These are phyloP conservation scores for Hypoxylon cercidicola DNA, from an alignment of 495 filamentous ascomycete species.

Conservation along the genomic window DNA sequence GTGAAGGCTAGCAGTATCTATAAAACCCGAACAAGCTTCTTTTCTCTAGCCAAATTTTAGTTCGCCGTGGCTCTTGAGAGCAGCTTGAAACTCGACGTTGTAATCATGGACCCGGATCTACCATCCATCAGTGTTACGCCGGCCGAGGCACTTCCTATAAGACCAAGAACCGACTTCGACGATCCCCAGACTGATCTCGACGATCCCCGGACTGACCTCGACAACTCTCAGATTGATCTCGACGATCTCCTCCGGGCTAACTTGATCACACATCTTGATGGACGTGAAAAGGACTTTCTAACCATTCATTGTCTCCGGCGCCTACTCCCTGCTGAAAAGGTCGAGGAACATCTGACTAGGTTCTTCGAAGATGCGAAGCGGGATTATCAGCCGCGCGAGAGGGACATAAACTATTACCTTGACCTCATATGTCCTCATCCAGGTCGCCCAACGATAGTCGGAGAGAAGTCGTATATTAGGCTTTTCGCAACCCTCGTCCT, in stretches of 20 bases:
- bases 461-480: constrained; percentile 6
- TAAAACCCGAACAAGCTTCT: too few relatives aligned
- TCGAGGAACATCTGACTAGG: background rate
- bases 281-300: background rate
- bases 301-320: background rate
- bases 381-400: background rate
- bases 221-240: too few relatives aligned
- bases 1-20: too few relatives aligned
- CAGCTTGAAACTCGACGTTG: too few relatives aligned
- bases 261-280: background rate
- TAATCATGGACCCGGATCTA: too few relatives aligned
- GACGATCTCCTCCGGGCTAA: background rate
- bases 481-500: constrained; percentile 19
- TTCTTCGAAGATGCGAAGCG: background rate
- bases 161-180: too few relatives aligned
- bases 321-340: background rate
- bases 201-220: too few relatives aligned
- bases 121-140: too few relatives aligned
- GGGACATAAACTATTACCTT: constrained; percentile 4
- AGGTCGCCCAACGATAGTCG: background rate
- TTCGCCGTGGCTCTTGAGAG: too few relatives aligned
- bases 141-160: too few relatives aligned
- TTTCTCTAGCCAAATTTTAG: too few relatives aligned
- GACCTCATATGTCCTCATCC: constrained; percentile 6
- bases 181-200: too few relatives aligned